phyloP scores from a whole-genome alignment of 805 yeast species.

The Tetrapisispora pingtungensis region DNA sequence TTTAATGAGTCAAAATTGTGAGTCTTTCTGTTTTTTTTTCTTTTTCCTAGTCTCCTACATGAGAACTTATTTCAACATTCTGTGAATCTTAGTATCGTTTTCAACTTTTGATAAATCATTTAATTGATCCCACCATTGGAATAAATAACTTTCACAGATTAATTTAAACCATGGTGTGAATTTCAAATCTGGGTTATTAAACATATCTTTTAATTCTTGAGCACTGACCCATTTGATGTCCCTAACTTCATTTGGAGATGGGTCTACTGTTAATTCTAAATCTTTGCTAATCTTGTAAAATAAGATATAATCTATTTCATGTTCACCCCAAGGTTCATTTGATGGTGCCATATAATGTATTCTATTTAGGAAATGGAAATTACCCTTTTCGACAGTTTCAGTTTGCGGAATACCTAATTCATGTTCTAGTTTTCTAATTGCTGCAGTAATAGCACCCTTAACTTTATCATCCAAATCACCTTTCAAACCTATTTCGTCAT shows the following conservation, averaged over 20 bases:
- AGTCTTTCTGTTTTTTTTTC: too few species aligned
- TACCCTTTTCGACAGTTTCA: constrained; percentile 47
- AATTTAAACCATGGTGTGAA: constrained; percentile 98
- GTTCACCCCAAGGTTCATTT: constrained; percentile 89
- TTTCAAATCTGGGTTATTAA: constrained; percentile 48
- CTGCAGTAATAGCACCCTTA: constrained; percentile 76
- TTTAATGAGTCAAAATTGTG: too few species aligned
- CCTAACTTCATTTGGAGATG: constrained; percentile 78
- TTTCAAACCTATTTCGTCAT: constrained; percentile 61
- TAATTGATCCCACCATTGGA: constrained; percentile 86
- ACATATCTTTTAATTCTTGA: constrained; percentile 63
- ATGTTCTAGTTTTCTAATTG: constrained; percentile 83
- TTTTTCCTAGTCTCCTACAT: too few species aligned
- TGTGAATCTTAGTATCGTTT: constrained; percentile 30
- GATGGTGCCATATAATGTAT: constrained; percentile 89
- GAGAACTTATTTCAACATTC: constrained; percentile 20
- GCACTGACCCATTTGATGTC: constrained; percentile 67
- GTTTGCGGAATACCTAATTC: constrained; percentile 73
- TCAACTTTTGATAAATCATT: constrained; percentile 44
- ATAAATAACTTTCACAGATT: constrained; percentile 83
- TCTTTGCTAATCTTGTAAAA: constrained; percentile 50
- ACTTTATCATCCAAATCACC: constrained; percentile 40
- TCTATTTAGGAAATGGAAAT: constrained; percentile 78
- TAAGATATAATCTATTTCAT: constrained; percentile 90
- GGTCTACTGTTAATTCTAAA: constrained; percentile 36